Base-by-base conservation (phyloP, 352 stramenopile genomes). In the Phytopythium litorale region DNA sequence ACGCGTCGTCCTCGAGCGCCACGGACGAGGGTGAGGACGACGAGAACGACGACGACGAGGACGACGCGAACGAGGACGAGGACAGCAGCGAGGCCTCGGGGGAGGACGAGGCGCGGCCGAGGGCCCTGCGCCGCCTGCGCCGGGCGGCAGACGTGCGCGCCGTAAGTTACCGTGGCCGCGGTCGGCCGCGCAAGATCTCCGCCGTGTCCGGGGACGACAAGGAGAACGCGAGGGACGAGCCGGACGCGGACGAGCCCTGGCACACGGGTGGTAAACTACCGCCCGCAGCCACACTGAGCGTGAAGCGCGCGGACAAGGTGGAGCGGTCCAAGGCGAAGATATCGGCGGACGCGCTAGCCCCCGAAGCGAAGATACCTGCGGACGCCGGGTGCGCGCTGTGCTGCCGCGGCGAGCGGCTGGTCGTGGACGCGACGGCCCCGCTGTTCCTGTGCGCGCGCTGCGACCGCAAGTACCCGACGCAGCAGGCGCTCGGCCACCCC, bases 381-480 rank as follows among this genome's bases (percentile, higher is more conserved):
- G 42, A 21, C 5, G 40, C 33, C 21, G 33, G 37, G 60, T 94
- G 85, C 60, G 84, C 81, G 58, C 67, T 94, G n/a, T 94, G 85
- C 68, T 86, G 76, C 50, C 64, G 76, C 56, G 64, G 72, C n/a
- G 67, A 76, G 66, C 70, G 64, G 12, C 9, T 53, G 21, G 46
- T 53, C 55, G 73, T 76, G 33, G 51, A 54, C 60, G 68, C 68
- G 65, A 78, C 52, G 65, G 43, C 55, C 33, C 68, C 82, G 62
- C 69, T 94, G 25, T 94, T 94, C 63, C 71, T 94, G 13, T 94
- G 84, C 42, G 66, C 73, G 49, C 70, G 76, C 51, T 94, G 84
- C 60, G 84, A 94, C 66, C 80, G 83, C 57, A 94, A 94, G 62
- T 94, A 94, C 64, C 84, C 84, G 59, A 94, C 82, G 54, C 84